Evolutionary conservation across 257 asterid genomes (phyloP).

Genomic region (Nicotiana paniculata): DNA sequence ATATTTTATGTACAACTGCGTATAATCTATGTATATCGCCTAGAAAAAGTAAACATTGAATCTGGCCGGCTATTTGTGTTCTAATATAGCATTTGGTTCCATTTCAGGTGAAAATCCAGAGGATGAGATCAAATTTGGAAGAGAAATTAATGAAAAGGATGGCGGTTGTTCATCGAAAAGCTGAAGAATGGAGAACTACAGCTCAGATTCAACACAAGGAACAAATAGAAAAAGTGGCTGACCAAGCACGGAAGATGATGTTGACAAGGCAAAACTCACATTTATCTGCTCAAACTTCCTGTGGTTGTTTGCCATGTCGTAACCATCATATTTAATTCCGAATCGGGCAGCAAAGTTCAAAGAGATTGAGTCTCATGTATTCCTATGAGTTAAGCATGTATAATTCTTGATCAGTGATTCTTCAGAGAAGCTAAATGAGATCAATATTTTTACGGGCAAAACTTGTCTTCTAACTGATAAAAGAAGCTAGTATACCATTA

Average conservation of each 20-base stretch:
- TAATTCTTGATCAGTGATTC: background rate
- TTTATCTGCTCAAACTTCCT: slow-evolving; percentile 36
- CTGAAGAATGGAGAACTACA: slow-evolving; percentile 78
- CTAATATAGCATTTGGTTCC: background rate
- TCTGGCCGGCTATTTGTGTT: too few species aligned
- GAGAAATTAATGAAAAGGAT: slow-evolving; percentile 89
- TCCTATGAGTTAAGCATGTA: background rate
- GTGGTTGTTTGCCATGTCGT: slow-evolving; percentile 86
- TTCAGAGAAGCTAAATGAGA: background rate
- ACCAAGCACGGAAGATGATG: slow-evolving; percentile 37
- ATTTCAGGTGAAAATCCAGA: slow-evolving; percentile 84
- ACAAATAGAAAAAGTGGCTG: slow-evolving; percentile 50
- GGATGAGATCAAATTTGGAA: slow-evolving; percentile 82
- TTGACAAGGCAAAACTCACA: slow-evolving; percentile 28
- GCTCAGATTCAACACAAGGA: slow-evolving; percentile 79
- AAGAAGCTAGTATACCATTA: background rate
- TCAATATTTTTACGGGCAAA: background rate
- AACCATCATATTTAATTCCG: slow-evolving; percentile 25
- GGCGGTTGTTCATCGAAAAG: slow-evolving; percentile 85
- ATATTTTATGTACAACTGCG: too few species aligned
- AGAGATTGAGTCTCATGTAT: background rate
- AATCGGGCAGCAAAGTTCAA: background rate
- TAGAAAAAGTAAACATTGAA: too few species aligned
- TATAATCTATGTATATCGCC: too few species aligned
- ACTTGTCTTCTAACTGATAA: background rate